phyloP scores from a whole-genome alignment of 805 yeast species.

The Ogataea parapolymorpha region DNA sequence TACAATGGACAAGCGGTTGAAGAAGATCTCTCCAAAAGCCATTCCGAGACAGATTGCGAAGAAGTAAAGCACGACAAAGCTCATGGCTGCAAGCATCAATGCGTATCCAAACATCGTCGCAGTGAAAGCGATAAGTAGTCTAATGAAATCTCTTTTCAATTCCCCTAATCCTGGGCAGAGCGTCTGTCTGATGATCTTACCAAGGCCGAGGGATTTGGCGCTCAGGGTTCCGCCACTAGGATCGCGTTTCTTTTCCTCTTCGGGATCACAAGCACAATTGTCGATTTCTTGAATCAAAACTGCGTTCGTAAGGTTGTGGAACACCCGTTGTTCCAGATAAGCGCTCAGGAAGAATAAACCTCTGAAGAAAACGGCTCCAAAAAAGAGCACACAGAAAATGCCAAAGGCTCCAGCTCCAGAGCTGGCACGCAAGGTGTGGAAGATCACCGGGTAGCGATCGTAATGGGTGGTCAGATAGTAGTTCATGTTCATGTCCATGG shows the following conservation, averaged over 20 bases:
- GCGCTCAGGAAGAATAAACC: slow-evolving; percentile 56
- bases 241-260: slow-evolving; percentile 20
- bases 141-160: slow-evolving; percentile 48
- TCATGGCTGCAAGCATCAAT: slow-evolving; percentile 77
- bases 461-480: slow-evolving; percentile 52
- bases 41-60: slow-evolving; percentile 72
- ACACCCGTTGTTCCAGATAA: slow-evolving; percentile 66
- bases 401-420: slow-evolving; percentile 67
- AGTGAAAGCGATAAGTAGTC: slow-evolving; percentile 53
- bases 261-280: slow-evolving; percentile 36
- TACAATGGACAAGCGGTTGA: slow-evolving; percentile 52
- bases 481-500: slow-evolving; percentile 39
- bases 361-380: slow-evolving; percentile 55
- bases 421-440: slow-evolving; percentile 50
- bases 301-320: slow-evolving; percentile 39
- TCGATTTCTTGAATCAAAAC: slow-evolving; percentile 30
- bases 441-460: slow-evolving; percentile 58
- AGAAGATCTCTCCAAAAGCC: slow-evolving; percentile 66
- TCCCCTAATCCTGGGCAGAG: slow-evolving; percentile 35
- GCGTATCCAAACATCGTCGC: slow-evolving; percentile 68
- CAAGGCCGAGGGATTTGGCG: slow-evolving; percentile 7
- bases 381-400: slow-evolving; percentile 60
- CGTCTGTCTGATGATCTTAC: slow-evolving; percentile 25
- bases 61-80: slow-evolving; percentile 61
- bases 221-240: slow-evolving; percentile 10